These are phyloP conservation scores for Penicillium janthinellum DNA, from an alignment of 2,329 filamentous ascomycete species.

Conservation along the genomic window DNA sequence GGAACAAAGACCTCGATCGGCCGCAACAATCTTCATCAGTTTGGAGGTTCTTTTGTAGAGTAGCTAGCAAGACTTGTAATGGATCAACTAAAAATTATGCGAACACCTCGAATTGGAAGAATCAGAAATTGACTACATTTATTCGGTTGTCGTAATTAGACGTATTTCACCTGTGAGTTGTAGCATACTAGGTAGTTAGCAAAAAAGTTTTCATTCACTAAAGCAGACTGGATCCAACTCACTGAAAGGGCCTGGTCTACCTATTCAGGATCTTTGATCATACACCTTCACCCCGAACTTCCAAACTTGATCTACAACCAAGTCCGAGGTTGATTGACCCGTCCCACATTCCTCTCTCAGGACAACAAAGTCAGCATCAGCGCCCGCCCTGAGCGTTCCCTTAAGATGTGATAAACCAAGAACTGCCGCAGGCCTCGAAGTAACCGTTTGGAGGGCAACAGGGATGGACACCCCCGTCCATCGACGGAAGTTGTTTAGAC, in stretches of 20 bases:
- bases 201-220: no score
- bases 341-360: constrained; percentile 57
- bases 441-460: constrained; percentile 71
- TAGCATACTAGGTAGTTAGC: no score
- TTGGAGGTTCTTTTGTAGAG: neutral
- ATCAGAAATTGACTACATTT: no score
- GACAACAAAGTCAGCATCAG: constrained; percentile 70
- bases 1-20: no score
- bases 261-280: neutral
- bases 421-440: constrained; percentile 75
- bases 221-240: no score
- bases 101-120: no score
- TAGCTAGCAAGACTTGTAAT: neutral
- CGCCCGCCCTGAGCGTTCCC: constrained; percentile 64
- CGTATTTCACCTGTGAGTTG: no score
- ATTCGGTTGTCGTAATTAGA: no score
- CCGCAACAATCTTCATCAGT: no score
- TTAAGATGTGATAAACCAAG: constrained; percentile 68
- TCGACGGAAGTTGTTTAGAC: constrained; percentile 76
- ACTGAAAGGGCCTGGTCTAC: neutral
- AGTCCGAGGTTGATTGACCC: constrained; percentile 40
- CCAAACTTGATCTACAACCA: constrained; percentile 76
- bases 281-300: constrained; percentile 68
- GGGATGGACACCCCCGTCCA: constrained; percentile 72
- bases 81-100: no score